Base-by-base conservation (phyloP, 345 rosid genomes). In the Ceriops decandra region DNA sequence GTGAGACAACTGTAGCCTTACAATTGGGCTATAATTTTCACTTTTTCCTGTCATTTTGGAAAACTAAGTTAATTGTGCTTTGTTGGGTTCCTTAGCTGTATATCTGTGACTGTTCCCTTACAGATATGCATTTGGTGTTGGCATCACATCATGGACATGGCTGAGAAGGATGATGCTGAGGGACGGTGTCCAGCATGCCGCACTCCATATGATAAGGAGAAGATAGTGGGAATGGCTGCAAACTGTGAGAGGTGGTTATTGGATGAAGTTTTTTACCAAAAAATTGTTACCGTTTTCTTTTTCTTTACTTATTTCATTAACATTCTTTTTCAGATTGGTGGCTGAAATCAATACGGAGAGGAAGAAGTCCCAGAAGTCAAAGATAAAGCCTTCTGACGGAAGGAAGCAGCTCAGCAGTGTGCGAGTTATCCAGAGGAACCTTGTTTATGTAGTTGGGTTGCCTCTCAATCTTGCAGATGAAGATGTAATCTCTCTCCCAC, bases 41-140 rank as follows among this genome's bases (percentile, higher is more conserved):
- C 1, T 15, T 42, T 11, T 42, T 42, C 5, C 5, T 42, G 17
- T 42, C 30, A 21, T 24, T 56, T 21, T 56, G 17, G 59, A 8
- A 27, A 56, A 24, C 13, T 56, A 24, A 31, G 28, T 56, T 56
- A 56, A 24, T 42, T 24, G 59, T 21, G 59, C 30, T 56, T 56
- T 24, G 59, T 21, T 3, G 7, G 2, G 16, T 11, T 56, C 57
- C 15, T 30, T 51, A 21, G 53, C 27, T 52, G 7, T 3, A 0
- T n/a, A 32, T 46, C 33, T 15, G 52, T 60, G 20, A 59, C 19
- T 42, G 60, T 52, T 52, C 60, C 15, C 19, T 65, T 72, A 56
- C 76, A 93, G 98, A 82, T 93, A 63, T 93, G 98, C 80, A 93
- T 93, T 63, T 93, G 98, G 97, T 93, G 98, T 66, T 93, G 98